Conservation (phyloP, 1,284 basidiomycete genomes). For the Ceraceosorus bombacis region DNA sequence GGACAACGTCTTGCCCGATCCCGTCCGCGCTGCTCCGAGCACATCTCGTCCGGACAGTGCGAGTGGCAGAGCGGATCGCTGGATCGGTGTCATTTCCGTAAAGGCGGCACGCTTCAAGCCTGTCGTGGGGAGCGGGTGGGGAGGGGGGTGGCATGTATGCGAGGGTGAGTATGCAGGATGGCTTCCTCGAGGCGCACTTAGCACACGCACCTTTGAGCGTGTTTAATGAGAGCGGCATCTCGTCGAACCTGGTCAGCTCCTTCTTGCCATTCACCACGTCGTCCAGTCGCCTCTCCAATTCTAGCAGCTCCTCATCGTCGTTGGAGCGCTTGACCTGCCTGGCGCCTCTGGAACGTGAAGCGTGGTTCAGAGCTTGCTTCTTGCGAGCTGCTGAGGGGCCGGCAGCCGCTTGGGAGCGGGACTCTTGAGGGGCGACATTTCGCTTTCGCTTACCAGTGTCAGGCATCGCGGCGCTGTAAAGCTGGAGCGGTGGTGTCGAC, state of each 20-base stretch:
- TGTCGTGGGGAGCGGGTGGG: not conserved
- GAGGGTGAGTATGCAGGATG: not conserved
- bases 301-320: constrained; percentile 34
- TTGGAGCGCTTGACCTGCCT: constrained; percentile 31
- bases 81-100: constrained; percentile 44
- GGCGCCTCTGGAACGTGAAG: constrained; percentile 30
- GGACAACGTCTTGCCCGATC: constrained; percentile 74
- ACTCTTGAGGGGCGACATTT: no score
- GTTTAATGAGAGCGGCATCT: constrained; percentile 36
- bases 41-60: constrained; percentile 49
- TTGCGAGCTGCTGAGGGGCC: constrained; percentile 6
- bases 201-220: constrained; percentile 24
- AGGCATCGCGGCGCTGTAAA: no score
- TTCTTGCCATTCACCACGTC: constrained; percentile 16
- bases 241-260: constrained; percentile 23
- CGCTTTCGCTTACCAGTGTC: no score
- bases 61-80: constrained; percentile 34
- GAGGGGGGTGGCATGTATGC: constrained; percentile 1
- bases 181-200: not conserved
- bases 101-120: constrained; percentile 39
- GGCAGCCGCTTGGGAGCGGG: no score
- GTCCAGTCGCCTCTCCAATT: constrained; percentile 22
- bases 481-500: no score
- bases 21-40: constrained; percentile 69
- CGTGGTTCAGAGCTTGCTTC: constrained; percentile 11